Base-by-base conservation (phyloP, 495 filamentous ascomycete genomes). In the Penicillium pulvis region DNA sequence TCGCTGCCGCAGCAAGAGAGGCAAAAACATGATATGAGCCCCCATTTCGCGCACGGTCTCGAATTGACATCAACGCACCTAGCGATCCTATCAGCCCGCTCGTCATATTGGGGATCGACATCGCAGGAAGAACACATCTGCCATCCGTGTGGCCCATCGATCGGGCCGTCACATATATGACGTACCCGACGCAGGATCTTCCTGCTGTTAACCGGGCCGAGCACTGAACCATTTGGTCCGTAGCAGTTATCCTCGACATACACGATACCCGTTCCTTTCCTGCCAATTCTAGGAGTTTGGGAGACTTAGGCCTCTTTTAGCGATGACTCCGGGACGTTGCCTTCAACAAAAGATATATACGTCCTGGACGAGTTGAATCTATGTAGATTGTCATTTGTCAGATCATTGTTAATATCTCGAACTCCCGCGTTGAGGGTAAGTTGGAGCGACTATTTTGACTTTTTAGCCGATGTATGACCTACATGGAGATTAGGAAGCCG, bases 51-150 rank as follows among this genome's bases (percentile, higher is more conserved):
- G 69, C 63, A 5, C 71, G 62, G n/a, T 70, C 67, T 1, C 67
- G 49, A 23, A 71, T 20, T 6, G 65, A 85, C 23, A 79, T 64
- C 59, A 87, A 72, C 0, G 83, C 82, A 14, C 78, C 82, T 39
- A 85, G 67, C 9, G 79, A 77, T 12, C 85, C 85, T 48, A 86
- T 73, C 50, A 79, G 66, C 2, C 76, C 88, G 17, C 87, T 87
- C 16, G 81, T 82, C 73, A 90, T 90, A 67, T 90, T 87, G 23
- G 83, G 87, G 70, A 88, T 85, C 14, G 87, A 88, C 58, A 90
- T 86, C 0, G 85, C 85, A 42, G 87, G 87, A 1, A 90, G 80
- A 20, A 90, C 81, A 63, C 81, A 81, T 3, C 72, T 64, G 6
- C 87, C 86, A 61, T 89, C 85, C 11, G 77, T 76, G 79, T 80